A percentile compares a stretch with the other conserved stretches of the same genome.
Conservation (phyloP, 805 yeast species). For the Saccharomyces mikatae region DNA sequence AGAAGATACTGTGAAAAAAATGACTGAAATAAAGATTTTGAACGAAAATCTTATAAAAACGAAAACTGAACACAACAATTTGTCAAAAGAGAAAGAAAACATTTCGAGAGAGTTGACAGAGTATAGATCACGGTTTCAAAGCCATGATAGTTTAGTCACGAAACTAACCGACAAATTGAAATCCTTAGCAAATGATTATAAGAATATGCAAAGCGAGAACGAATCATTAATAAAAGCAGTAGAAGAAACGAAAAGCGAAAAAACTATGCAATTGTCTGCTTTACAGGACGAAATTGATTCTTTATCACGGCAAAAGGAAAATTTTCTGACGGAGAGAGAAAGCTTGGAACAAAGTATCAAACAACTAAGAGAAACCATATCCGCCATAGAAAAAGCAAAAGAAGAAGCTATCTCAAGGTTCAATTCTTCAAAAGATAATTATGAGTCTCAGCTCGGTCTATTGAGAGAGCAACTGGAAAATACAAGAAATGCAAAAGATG, state of each 20-base stretch:
- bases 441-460: constrained; percentile 3
- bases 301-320: constrained; percentile 4
- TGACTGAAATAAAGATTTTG: constrained; percentile 9
- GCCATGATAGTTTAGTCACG: constrained; percentile 31
- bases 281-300: constrained; percentile 9
- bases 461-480: constrained; percentile 11
- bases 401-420: neutral
- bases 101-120: constrained; percentile 22
- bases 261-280: constrained; percentile 7
- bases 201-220: constrained; percentile 23
- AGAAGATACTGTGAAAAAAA: constrained; percentile 15
- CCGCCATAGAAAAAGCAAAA: neutral
- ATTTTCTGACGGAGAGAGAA: constrained; percentile 5
- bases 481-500: constrained; percentile 2
- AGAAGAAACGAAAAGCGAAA: constrained; percentile 3
- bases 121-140: constrained; percentile 21
- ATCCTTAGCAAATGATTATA: constrained; percentile 32
- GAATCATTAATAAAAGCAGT: constrained; percentile 13
- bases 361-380: neutral
- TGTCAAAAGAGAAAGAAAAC: constrained; percentile 19
- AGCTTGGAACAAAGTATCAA: neutral
- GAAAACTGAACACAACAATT: constrained; percentile 4
- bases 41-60: constrained; percentile 7
- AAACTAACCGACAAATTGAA: constrained; percentile 41
- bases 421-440: neutral